Conservation (phyloP, 306 rosid species). For the Sicyos edulis region DNA sequence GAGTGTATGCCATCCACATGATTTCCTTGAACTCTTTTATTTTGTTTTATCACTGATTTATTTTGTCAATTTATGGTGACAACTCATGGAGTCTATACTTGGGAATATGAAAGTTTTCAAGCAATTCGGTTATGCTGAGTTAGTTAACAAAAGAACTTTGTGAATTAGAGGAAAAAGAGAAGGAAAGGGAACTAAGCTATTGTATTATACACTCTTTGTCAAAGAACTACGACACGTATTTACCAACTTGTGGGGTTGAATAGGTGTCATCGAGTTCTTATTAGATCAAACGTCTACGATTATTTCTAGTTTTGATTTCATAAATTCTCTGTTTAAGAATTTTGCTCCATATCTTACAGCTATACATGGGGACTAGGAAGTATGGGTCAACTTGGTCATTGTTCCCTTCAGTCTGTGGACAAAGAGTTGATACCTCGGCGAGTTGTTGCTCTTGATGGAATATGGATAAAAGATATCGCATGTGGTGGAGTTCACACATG, state of each 20-base stretch:
- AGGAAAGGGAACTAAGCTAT: background rate
- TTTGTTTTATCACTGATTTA: background rate
- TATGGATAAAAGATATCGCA: constrained; percentile 49
- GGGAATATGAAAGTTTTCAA: background rate
- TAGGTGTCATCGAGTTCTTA: background rate
- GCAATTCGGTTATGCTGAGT: background rate
- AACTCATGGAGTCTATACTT: background rate
- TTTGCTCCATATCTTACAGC: constrained; percentile 37
- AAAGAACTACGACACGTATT: background rate
- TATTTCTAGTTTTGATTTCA: background rate
- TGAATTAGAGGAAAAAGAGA: background rate
- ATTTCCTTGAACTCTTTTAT: background rate
- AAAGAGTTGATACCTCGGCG: constrained; percentile 86
- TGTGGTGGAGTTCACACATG: constrained; percentile 93
- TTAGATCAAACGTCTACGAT: background rate
- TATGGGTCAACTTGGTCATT: constrained; percentile 97
- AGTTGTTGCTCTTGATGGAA: constrained; percentile 75
- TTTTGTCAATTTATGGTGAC: constrained; percentile 1
- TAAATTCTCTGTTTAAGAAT: background rate
- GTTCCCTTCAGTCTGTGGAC: constrained; percentile 75
- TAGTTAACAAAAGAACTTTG: background rate
- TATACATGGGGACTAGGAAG: constrained; percentile 93
- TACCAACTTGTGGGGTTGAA: background rate
- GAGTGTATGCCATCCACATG: background rate
- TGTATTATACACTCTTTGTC: background rate